phyloP scores from a whole-genome alignment of 2,329 filamentous ascomycete genomes.

The Fusarium setosum region DNA sequence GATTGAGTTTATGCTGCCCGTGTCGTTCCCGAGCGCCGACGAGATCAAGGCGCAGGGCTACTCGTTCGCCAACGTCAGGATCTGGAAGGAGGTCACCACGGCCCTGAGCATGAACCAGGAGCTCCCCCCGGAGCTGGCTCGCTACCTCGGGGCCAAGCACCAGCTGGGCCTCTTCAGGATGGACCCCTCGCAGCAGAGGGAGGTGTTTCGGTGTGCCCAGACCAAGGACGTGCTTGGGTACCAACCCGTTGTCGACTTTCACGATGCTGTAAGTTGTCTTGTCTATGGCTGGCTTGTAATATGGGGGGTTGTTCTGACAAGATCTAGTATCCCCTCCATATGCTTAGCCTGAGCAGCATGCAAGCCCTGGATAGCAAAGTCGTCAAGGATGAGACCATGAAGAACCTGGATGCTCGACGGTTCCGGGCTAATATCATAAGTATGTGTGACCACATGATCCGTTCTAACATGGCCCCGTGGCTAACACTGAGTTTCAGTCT shows the following conservation, averaged over 20 bases:
- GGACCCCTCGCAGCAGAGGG: conserved; percentile 66
- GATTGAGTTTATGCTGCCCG: conserved; percentile 74
- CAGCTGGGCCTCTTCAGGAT: conserved; percentile 76
- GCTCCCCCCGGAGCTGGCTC: conserved; percentile 70
- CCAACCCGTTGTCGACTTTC: conserved; percentile 74
- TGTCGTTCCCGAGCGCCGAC: conserved; percentile 67
- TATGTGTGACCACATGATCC: conserved; percentile 44
- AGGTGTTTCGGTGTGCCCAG: conserved; percentile 72
- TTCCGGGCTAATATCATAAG: conserved; percentile 80
- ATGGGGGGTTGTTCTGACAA: conserved; percentile 8
- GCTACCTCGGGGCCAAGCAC: conserved; percentile 75
- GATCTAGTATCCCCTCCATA: conserved; percentile 73
- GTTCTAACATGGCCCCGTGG: not conserved
- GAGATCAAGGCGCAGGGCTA: conserved; percentile 72
- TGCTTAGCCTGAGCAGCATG: conserved; percentile 74
- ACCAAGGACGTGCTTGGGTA: conserved; percentile 68
- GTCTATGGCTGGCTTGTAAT: not conserved
- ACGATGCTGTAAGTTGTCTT: conserved; percentile 70
- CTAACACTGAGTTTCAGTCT: conserved; percentile 55
- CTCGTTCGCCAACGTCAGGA: conserved; percentile 67
- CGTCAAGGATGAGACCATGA: conserved; percentile 58
- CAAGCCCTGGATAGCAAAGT: conserved; percentile 69
- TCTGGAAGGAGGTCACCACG: conserved; percentile 70
- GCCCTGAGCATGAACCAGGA: conserved; percentile 70
- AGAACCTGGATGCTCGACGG: conserved; percentile 68